Conservation (phyloP, 1,139 yeast species). For the Kodamaea anthophila region DNA sequence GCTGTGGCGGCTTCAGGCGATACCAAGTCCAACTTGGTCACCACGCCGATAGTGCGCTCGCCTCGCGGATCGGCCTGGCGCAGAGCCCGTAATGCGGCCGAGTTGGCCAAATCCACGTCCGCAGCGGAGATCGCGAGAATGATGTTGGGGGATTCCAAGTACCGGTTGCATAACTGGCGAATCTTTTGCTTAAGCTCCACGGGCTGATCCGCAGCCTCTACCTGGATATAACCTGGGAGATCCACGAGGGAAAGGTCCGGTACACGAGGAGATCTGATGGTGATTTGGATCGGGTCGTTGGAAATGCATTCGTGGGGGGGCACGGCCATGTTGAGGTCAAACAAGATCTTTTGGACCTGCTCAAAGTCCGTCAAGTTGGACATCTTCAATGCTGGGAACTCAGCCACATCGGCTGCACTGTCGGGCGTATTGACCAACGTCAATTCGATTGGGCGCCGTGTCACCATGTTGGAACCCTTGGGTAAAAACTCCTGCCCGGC, state of each 20-base stretch:
- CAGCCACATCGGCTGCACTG: constrained; percentile 81
- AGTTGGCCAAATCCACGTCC: constrained; percentile 94
- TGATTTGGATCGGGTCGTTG: constrained; percentile 85
- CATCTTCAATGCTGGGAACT: constrained; percentile 84
- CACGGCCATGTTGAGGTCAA: constrained; percentile 88
- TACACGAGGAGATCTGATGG: constrained; percentile 84
- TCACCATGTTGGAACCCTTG: constrained; percentile 93
- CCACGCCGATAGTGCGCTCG: constrained; percentile 91
- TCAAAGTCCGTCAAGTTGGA: constrained; percentile 78
- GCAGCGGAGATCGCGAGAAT: constrained; percentile 96
- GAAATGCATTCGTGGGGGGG: constrained; percentile 81
- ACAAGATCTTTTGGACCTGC: constrained; percentile 78
- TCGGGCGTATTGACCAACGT: constrained; percentile 85
- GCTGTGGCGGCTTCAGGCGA: constrained; percentile 66
- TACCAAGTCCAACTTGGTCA: constrained; percentile 88
- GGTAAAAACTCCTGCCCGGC: constrained; percentile 95
- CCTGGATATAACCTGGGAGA: constrained; percentile 95
- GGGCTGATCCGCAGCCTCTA: constrained; percentile 96
- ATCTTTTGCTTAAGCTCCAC: constrained; percentile 73
- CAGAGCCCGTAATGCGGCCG: constrained; percentile 91
- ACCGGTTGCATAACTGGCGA: constrained; percentile 71
- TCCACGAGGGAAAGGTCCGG: constrained; percentile 94
- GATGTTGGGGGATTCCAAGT: constrained; percentile 86
- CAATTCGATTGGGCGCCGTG: constrained; percentile 89
- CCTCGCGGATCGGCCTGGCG: constrained; percentile 90